Conservation (phyloP, 805 yeast genomes). For the Zygosaccharomyces kombuchaensis region DNA sequence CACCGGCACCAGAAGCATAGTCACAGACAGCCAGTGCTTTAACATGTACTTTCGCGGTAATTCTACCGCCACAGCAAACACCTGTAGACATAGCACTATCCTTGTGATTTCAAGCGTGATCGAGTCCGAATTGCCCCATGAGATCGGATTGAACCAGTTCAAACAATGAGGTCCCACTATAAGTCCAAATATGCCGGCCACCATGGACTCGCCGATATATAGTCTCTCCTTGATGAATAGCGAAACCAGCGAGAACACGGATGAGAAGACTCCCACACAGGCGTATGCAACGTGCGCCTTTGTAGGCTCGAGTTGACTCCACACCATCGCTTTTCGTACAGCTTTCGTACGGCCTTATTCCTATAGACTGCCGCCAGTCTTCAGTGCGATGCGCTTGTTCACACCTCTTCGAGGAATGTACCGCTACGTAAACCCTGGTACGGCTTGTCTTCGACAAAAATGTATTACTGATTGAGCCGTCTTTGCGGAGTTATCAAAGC, state of each 20-base stretch:
- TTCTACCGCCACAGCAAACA: constrained; percentile 92
- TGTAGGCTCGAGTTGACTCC: constrained; percentile 39
- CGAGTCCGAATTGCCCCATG: constrained; percentile 82
- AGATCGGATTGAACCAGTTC: constrained; percentile 74
- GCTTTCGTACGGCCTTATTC: constrained; percentile 4
- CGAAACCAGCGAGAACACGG: constrained; percentile 76
- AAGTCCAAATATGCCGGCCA: constrained; percentile 79
- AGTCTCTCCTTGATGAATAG: constrained; percentile 76
- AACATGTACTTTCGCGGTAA: constrained; percentile 85
- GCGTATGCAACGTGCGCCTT: constrained; percentile 85
- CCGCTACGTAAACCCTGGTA: background rate
- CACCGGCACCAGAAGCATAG: constrained; percentile 71
- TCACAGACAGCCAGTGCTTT: constrained; percentile 74
- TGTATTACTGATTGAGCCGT: background rate
- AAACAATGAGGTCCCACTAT: constrained; percentile 86
- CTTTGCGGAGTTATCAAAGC: background rate
- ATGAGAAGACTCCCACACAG: constrained; percentile 74
- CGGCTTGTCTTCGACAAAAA: constrained; percentile 2
- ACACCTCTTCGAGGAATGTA: background rate
- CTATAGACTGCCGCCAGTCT: background rate
- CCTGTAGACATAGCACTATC: constrained; percentile 78
- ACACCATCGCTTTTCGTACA: constrained; percentile 27
- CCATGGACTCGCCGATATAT: constrained; percentile 88
- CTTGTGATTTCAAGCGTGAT: constrained; percentile 82
- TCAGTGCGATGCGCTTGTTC: background rate